A percentile compares a stretch with the other conserved stretches of the same genome.
Conservation (phyloP, 495 filamentous ascomycete species). For the Lophiostoma macrostomum region DNA sequence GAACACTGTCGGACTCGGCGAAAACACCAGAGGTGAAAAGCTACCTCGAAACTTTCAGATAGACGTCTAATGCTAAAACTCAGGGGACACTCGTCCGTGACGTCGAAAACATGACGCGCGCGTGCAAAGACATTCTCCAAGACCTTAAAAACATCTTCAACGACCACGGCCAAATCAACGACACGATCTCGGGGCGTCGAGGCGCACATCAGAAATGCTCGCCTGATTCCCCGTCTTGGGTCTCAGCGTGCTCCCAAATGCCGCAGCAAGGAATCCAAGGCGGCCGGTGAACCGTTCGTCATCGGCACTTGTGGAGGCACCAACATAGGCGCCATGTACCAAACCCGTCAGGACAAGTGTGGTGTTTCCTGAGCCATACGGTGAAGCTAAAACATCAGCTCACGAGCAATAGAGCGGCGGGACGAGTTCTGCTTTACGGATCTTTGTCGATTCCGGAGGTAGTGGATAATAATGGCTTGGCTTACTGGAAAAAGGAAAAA, state of each 20-base stretch:
- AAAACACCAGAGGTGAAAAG: conserved; percentile 9
- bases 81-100: conserved; percentile 16
- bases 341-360: neutral
- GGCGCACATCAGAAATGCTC: conserved; percentile 42
- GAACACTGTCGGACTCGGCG: too few relatives aligned
- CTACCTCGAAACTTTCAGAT: conserved; percentile 9
- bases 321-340: conserved; percentile 13
- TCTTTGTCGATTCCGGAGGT: too few relatives aligned
- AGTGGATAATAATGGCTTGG: too few relatives aligned
- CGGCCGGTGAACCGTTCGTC: conserved; percentile 14
- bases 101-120: conserved; percentile 9
- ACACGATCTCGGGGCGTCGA: conserved; percentile 23
- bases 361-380: conserved; percentile 16
- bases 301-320: conserved; percentile 5
- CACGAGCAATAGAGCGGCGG: neutral
- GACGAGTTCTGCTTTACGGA: conserved; percentile 18
- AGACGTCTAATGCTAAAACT: neutral
- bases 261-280: conserved; percentile 27
- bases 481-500: too few relatives aligned
- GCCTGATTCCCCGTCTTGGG: conserved; percentile 22
- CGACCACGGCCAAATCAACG: conserved; percentile 14
- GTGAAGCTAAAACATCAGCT: conserved; percentile 25
- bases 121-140: conserved; percentile 10
- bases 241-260: conserved; percentile 1
- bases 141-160: conserved; percentile 23